Evolutionary conservation across 352 stramenopile species (phyloP), one percentile per base, ranked within the genome.

Genomic region (Discostella stelligera): DNA sequence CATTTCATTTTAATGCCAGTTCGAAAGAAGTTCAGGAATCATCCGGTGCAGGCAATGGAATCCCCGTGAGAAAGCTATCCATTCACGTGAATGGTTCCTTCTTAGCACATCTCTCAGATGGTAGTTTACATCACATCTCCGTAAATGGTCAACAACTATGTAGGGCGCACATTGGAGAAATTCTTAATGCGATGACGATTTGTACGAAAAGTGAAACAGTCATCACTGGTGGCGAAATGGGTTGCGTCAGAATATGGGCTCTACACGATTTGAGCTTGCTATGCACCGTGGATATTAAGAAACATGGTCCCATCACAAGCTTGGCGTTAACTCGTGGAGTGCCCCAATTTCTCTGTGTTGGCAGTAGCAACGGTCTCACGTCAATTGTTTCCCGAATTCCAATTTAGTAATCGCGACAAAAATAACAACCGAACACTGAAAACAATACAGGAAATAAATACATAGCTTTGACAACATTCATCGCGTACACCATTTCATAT

Each of bases 331-430:
- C 84, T 58, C 76, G 79, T 18, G 54, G 59, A 4, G 79, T 84
- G 20, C 63, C 77, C 55, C 86, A 92, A 68, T 88, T 89, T 77
- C 64, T 93, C 3, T 91, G 88, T 70, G 79, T 93, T 74, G 88
- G 88, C 16, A 90, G 82, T 61, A 78, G 80, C 41, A 88, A 93
- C 74, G 88, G 88, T 16, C 77, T 89, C 63, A 72, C 92, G 58
- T 90, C 84, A 3, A 82, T 93, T 72, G 80, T 91, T 58, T 87
- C 59, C n/a, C 80, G 66, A 68, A 73, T 41, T 3, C 52, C 52
- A 32, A 32, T 6, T 32, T 5, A 5, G 5, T 32, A 32, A 32
- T 32, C 27, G 27, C 27, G 27, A 32, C 27, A 32, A 32, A 32
- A 32, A 6, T 32, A 32, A 32, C 27, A 32, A 32, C 27, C 5